Percentiles rank a stretch among this genome's conserved stretches.
Conservation (phyloP, 257 asterid species). For the Solanum pennellii region DNA sequence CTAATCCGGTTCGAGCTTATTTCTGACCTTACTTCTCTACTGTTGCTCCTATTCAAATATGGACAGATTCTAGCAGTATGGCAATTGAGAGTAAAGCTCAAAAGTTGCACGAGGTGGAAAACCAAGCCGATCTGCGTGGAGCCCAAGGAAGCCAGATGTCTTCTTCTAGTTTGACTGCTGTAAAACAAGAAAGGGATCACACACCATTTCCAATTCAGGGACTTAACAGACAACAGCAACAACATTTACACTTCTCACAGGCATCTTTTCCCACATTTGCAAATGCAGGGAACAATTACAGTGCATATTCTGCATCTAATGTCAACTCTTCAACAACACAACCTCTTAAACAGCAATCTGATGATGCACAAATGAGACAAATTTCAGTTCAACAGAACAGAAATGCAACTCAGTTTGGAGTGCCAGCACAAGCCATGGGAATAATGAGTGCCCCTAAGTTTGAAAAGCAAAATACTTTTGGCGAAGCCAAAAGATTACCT, state of each 20-base stretch:
- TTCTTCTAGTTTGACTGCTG: conserved; percentile 27
- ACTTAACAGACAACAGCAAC: conserved; percentile 54
- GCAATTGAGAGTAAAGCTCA: conserved; percentile 24
- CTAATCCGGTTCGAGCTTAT: conserved; percentile 1
- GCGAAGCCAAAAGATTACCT: conserved; percentile 44
- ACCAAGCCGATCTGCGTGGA: conserved; percentile 43
- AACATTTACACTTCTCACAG: conserved; percentile 55
- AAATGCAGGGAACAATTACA: conserved; percentile 39
- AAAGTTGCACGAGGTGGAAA: conserved; percentile 41
- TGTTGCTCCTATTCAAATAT: conserved; percentile 12
- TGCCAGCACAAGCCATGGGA: conserved; percentile 36
- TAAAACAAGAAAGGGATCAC: conserved; percentile 58
- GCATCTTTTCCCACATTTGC: conserved; percentile 46
- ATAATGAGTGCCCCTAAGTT: conserved; percentile 39
- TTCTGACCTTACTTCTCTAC: conserved; percentile 11
- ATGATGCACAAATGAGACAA: conserved; percentile 64
- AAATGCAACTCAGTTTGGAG: conserved; percentile 33
- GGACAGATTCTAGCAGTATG: conserved; percentile 35
- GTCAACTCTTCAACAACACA: conserved; percentile 23
- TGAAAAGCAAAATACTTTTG: conserved; percentile 41
- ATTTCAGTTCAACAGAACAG: conserved; percentile 47
- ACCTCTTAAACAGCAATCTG: conserved; percentile 43
- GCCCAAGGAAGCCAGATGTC: conserved; percentile 35
- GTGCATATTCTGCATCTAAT: conserved; percentile 46
- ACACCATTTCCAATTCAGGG: conserved; percentile 50